Evolutionary conservation across 106 monocot genomes (phyloP), one percentile per base, ranked within the genome.

Genomic region (Phalaenopsis aphrodite): DNA sequence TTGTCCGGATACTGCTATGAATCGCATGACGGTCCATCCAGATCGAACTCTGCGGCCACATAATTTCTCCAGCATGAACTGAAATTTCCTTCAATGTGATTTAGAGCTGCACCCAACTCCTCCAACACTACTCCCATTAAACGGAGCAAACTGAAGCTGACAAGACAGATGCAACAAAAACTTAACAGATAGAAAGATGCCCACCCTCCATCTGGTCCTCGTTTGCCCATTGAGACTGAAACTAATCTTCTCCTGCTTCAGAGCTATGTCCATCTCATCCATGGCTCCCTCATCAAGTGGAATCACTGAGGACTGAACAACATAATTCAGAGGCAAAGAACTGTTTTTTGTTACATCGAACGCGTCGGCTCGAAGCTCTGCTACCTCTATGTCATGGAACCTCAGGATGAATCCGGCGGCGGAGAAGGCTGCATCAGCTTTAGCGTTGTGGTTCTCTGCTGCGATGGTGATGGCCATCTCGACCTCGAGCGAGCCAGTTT

Each of bases 191-290:
- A 87, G 48, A 24, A 96, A 82, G 0, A 79, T 42, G 18, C 91
- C 93, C 17, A 93, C 83, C 83, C 80, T 83, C 96, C 96, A 93
- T 80, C 83, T 8, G 0, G 90, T 90, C 78, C 86, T 88, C 16
- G 88, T 89, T 79, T 89, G 81, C 67, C 96, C 93, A 0, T 58
- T 57, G 45, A 96, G 73, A 10, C 36, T 14, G 78, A 96, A 96
- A 21, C 75, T 64, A 42, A 96, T 76, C 39, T 36, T 15, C 12
- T 83, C 85, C 75, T 58, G 41, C 85, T 80, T 86, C 72, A 97
- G 56, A 19, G 87, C 88, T n/a, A 2, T 17, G 73, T 92, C 87
- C 85, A 97, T 84, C 77, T 61, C 85, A 12, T 82, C 84, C 91
- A 83, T 89, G 9, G 77, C 90, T 2, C 9, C 69, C 49, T 65